Evolutionary conservation across 495 filamentous ascomycete species (phyloP).

Genomic region (Penicillium paxilli): DNA sequence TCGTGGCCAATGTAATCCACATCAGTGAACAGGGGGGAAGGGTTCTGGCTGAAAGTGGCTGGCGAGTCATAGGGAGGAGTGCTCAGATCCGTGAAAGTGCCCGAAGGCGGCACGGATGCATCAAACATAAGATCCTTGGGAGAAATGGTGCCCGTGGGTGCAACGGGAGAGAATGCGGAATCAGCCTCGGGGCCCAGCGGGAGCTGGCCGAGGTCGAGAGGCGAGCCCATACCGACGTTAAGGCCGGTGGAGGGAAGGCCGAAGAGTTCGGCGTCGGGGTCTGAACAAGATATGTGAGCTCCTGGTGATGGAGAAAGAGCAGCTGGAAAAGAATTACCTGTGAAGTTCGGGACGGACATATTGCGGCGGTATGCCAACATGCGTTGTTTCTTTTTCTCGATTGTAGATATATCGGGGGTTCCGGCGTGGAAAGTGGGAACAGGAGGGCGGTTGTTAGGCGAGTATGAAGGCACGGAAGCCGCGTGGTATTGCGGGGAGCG

Average conservation of each 20-base stretch:
- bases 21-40: slow-evolving; percentile 64
- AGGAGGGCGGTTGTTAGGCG: slow-evolving; percentile 49
- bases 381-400: slow-evolving; percentile 27
- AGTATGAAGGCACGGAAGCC: slow-evolving; percentile 37
- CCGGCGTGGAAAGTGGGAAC: slow-evolving; percentile 52
- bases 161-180: slow-evolving; percentile 12
- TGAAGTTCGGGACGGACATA: slow-evolving; percentile 45
- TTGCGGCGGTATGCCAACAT: slow-evolving; percentile 29
- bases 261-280: slow-evolving; percentile 31
- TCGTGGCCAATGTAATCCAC: slow-evolving; percentile 33
- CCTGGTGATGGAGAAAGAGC: not conserved
- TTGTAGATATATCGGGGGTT: slow-evolving; percentile 20
- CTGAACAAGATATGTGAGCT: slow-evolving; percentile 9
- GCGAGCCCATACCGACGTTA: slow-evolving; percentile 32
- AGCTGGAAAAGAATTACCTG: slow-evolving; percentile 19
- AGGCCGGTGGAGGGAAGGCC: slow-evolving; percentile 31
- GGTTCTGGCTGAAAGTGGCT: slow-evolving; percentile 62
- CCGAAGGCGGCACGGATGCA: slow-evolving; percentile 77
- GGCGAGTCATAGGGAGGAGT: slow-evolving; percentile 82
- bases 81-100: slow-evolving; percentile 80
- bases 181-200: slow-evolving; percentile 13
- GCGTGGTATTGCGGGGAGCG: slow-evolving; percentile 32
- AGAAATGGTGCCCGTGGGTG: slow-evolving; percentile 67
- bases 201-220: slow-evolving; percentile 16
- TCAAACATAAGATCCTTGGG: slow-evolving; percentile 81